Evolutionary conservation across 805 yeast species (phyloP).

Genomic region (Suhomyces pyralidae): DNA sequence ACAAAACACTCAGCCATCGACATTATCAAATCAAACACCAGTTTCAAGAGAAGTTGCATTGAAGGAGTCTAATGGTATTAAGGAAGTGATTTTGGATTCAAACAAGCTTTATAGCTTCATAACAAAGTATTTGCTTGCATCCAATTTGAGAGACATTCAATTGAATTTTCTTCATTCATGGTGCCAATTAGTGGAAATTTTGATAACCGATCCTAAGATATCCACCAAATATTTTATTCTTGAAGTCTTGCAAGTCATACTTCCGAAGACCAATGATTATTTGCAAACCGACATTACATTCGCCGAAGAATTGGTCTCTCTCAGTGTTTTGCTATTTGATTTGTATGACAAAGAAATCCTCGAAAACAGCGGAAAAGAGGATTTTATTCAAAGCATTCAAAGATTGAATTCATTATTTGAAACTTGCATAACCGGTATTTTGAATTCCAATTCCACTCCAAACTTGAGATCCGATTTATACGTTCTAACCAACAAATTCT

Average conservation of each 20-base stretch:
- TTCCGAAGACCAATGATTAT: constrained; percentile 76
- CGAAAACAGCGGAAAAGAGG: constrained; percentile 14
- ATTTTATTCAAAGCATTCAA: constrained; percentile 33
- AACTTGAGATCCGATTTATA: constrained; percentile 76
- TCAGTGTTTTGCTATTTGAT: constrained; percentile 69
- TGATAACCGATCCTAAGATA: constrained; percentile 61
- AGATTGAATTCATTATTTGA: constrained; percentile 68
- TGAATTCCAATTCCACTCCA: constrained; percentile 65
- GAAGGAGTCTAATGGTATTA: not conserved
- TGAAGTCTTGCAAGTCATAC: constrained; percentile 69
- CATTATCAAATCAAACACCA: not conserved
- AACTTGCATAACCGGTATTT: constrained; percentile 70
- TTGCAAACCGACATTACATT: constrained; percentile 61
- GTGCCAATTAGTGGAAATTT: constrained; percentile 74
- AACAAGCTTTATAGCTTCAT: constrained; percentile 35
- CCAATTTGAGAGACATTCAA: constrained; percentile 51
- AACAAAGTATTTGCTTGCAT: constrained; percentile 44
- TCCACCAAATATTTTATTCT: constrained; percentile 57
- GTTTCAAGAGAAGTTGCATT: not conserved
- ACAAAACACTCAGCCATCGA: not conserved
- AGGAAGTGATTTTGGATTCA: constrained; percentile 21
- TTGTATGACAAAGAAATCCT: constrained; percentile 44
- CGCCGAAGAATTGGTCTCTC: constrained; percentile 73
- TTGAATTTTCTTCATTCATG: constrained; percentile 71
- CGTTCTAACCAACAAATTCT: constrained; percentile 62